Evolutionary conservation across 768 basidiomycete species (phyloP).

Genomic region (Clathrus columnatus): DNA sequence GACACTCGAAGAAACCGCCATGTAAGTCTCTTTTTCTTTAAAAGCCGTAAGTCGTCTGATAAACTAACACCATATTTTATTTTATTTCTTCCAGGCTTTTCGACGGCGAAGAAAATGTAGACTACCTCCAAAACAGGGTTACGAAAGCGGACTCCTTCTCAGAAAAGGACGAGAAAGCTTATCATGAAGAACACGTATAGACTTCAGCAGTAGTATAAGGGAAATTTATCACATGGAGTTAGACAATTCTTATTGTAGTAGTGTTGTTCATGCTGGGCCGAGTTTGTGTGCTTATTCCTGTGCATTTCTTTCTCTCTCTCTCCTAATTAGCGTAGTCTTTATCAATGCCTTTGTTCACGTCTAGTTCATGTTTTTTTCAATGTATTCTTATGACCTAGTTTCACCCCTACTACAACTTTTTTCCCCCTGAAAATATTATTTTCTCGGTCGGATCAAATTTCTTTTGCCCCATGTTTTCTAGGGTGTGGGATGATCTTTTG

Average conservation of each 20-base stretch:
- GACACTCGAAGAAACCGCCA: conserved; percentile 76
- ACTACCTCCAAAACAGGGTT: conserved; percentile 6
- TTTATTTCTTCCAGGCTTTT: conserved; percentile 32
- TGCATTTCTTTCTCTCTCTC: background rate
- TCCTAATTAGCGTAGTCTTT: background rate
- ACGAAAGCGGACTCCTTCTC: conserved; percentile 1
- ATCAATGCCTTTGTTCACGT: background rate
- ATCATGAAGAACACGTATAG: background rate
- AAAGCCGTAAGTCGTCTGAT: background rate
- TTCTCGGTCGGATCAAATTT: background rate
- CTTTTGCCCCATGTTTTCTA: too few species aligned
- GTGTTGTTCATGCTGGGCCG: background rate
- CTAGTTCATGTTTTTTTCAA: background rate
- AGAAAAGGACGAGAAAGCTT: background rate
- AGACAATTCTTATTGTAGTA: background rate
- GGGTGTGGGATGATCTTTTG: too few species aligned
- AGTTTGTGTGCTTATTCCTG: background rate
- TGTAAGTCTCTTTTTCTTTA: conserved; percentile 15
- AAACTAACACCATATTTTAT: background rate
- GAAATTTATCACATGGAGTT: background rate
- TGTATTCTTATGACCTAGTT: background rate
- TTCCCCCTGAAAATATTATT: too few species aligned
- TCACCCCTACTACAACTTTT: background rate
- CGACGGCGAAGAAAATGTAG: conserved; percentile 53
- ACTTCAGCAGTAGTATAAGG: background rate